phyloP scores from a whole-genome alignment of 495 filamentous ascomycete genomes.

The Neurospora sp. region DNA sequence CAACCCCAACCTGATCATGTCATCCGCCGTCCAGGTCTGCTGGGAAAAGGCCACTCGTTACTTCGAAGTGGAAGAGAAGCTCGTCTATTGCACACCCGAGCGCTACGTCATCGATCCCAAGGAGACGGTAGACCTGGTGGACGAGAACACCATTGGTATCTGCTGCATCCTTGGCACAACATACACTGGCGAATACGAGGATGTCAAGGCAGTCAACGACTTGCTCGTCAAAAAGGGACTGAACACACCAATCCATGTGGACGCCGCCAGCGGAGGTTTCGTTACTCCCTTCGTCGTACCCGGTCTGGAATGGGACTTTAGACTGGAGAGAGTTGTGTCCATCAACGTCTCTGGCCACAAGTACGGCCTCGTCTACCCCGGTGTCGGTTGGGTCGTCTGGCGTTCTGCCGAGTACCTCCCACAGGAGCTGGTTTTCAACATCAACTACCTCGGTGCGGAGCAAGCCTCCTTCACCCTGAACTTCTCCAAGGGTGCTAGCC shows the following conservation, averaged over 20 bases:
- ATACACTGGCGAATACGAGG: slow-evolving; percentile 94
- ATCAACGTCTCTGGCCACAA: slow-evolving; percentile 94
- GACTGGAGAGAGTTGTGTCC: slow-evolving; percentile 72
- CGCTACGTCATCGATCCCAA: slow-evolving; percentile 82
- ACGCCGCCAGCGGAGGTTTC: slow-evolving; percentile 84
- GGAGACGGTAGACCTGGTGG: slow-evolving; percentile 70
- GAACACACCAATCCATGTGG: slow-evolving; percentile 79
- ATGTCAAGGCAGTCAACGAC: slow-evolving; percentile 82
- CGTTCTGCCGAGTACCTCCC: slow-evolving; percentile 72
- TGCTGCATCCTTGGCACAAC: slow-evolving; percentile 83
- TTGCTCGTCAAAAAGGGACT: slow-evolving; percentile 58
- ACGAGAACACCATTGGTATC: slow-evolving; percentile 94
- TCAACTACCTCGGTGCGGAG: slow-evolving; percentile 91
- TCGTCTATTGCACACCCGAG: slow-evolving; percentile 70
- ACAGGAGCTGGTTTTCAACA: slow-evolving; percentile 90
- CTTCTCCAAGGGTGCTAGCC: slow-evolving; percentile 85
- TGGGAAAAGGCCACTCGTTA: slow-evolving; percentile 96
- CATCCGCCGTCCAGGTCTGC: slow-evolving; percentile 84
- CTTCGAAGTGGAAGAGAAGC: slow-evolving; percentile 85
- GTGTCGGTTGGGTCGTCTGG: slow-evolving; percentile 91
- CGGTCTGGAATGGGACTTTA: slow-evolving; percentile 76
- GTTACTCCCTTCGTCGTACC: slow-evolving; percentile 83
- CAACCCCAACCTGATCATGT: slow-evolving; percentile 84
- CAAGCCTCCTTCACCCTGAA: slow-evolving; percentile 97
- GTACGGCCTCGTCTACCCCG: slow-evolving; percentile 69